phyloP scores from a whole-genome alignment of 2,329 filamentous ascomycete species.

The Penicillium sp. region DNA sequence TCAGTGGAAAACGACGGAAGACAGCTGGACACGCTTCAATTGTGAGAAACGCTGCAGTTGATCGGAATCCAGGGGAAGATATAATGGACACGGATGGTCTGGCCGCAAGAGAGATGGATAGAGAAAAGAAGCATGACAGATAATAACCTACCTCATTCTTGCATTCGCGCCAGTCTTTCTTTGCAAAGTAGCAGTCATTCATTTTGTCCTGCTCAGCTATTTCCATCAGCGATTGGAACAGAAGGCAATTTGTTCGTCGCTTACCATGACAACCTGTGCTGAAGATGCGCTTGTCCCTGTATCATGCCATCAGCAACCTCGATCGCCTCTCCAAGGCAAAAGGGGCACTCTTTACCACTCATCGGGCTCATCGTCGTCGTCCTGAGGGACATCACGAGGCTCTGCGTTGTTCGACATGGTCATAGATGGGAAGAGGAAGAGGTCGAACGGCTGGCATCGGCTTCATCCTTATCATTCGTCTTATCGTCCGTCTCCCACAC shows the following conservation, averaged over 20 bases:
- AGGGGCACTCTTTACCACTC: conserved; percentile 67
- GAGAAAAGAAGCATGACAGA: background rate
- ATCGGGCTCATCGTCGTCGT: conserved; percentile 90
- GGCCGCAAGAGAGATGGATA: background rate
- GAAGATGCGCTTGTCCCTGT: conserved; percentile 95
- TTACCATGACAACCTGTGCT: conserved; percentile 90
- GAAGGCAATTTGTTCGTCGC: conserved; percentile 15
- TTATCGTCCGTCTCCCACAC: conserved; percentile 19
- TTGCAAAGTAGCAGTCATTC: conserved; percentile 94
- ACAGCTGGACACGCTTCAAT: background rate
- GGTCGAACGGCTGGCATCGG: conserved; percentile 21
- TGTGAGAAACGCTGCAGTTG: background rate
- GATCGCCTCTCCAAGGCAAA: conserved; percentile 6
- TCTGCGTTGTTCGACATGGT: conserved; percentile 61
- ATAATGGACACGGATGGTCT: background rate
- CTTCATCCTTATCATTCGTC: conserved; percentile 16
- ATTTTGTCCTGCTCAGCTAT: conserved; percentile 82
- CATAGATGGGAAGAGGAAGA: conserved; percentile 4
- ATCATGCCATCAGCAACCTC: conserved; percentile 19
- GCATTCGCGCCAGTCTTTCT: conserved; percentile 92
- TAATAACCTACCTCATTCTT: conserved; percentile 71
- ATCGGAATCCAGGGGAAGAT: background rate
- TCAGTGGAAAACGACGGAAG: background rate
- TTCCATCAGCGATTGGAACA: conserved; percentile 8
- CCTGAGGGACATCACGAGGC: conserved; percentile 40